These are phyloP conservation scores for Moelleriella libera DNA, from an alignment of 2,329 filamentous ascomycete genomes.

Conservation along the genomic window DNA sequence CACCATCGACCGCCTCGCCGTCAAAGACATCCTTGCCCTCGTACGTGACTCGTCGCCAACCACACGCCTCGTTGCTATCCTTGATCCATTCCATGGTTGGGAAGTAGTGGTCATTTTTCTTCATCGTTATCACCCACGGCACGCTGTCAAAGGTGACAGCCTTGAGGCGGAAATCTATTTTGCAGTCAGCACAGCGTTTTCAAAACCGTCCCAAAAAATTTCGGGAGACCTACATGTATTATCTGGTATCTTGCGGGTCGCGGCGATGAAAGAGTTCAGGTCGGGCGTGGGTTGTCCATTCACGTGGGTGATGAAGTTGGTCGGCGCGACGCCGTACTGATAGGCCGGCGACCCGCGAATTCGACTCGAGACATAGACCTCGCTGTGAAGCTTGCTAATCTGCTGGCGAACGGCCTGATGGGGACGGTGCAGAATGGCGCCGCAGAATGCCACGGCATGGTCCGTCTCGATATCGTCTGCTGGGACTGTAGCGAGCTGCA, in stretches of 20 bases:
- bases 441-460: slow-evolving; percentile 86
- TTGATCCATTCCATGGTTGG: slow-evolving; percentile 58
- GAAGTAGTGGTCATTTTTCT: slow-evolving; percentile 98
- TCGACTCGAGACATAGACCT: slow-evolving; percentile 87
- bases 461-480: slow-evolving; percentile 88
- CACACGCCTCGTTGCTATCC: slow-evolving; percentile 41
- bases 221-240: slow-evolving; percentile 59
- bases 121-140: slow-evolving; percentile 99
- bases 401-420: slow-evolving; percentile 96
- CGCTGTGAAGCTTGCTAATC: slow-evolving; percentile 89
- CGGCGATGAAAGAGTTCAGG: slow-evolving; percentile 63
- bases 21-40: slow-evolving; percentile 37
- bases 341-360: slow-evolving; percentile 73
- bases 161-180: slow-evolving; percentile 77
- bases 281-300: slow-evolving; percentile 80
- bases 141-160: slow-evolving; percentile 98
- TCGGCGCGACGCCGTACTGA: slow-evolving; percentile 84
- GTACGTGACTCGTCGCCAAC: slow-evolving; percentile 50
- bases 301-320: slow-evolving; percentile 94
- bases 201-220: not conserved
- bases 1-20: slow-evolving; percentile 39
- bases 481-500: slow-evolving; percentile 72
- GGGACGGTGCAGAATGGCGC: slow-evolving; percentile 80
- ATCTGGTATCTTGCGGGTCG: slow-evolving; percentile 78
- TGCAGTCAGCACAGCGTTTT: slow-evolving; percentile 6